These are phyloP conservation scores for Euptelea pleiosperma DNA, from an alignment of 164 flowering plant genomes.

Conservation along the genomic window DNA sequence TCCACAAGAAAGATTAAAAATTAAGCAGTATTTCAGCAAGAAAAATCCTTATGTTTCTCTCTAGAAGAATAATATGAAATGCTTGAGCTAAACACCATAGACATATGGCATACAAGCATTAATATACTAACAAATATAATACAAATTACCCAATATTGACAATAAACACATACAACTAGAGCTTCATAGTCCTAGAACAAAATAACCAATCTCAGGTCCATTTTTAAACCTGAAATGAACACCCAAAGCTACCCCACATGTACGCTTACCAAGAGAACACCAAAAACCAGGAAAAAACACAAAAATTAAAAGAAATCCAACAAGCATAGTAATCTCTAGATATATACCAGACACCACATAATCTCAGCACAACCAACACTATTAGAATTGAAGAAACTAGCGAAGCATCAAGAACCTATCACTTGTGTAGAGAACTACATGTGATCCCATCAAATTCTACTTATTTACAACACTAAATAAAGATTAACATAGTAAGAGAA, in stretches of 20 bases:
- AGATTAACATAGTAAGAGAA: slow-evolving; percentile 6
- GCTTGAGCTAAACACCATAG: background rate
- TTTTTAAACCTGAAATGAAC: too few species aligned
- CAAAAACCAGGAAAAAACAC: slow-evolving; percentile 9
- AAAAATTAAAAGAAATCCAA: slow-evolving; percentile 18
- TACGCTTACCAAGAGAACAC: slow-evolving; percentile 11
- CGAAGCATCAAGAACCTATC: slow-evolving; percentile 9
- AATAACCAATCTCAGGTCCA: too few species aligned
- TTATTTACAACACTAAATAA: background rate
- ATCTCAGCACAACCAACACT: slow-evolving; percentile 11
- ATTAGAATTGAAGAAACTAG: slow-evolving; percentile 1
- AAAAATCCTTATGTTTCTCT: background rate
- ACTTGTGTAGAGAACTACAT: slow-evolving; percentile 9
- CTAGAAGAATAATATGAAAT: background rate
- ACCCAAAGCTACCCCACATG: background rate
- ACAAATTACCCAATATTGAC: background rate
- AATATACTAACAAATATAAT: background rate
- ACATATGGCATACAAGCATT: background rate
- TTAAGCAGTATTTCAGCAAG: background rate
- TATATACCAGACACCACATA: slow-evolving; percentile 8
- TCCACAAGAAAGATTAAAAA: background rate
- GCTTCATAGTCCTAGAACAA: background rate
- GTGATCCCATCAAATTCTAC: slow-evolving; percentile 16
- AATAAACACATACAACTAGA: background rate
- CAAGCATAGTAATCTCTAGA: slow-evolving; percentile 5